Percentiles rank a stretch among this genome's conserved stretches.
phyloP scores from a whole-genome alignment of 1,284 basidiomycete genomes.

The Dichomitus squalens region DNA sequence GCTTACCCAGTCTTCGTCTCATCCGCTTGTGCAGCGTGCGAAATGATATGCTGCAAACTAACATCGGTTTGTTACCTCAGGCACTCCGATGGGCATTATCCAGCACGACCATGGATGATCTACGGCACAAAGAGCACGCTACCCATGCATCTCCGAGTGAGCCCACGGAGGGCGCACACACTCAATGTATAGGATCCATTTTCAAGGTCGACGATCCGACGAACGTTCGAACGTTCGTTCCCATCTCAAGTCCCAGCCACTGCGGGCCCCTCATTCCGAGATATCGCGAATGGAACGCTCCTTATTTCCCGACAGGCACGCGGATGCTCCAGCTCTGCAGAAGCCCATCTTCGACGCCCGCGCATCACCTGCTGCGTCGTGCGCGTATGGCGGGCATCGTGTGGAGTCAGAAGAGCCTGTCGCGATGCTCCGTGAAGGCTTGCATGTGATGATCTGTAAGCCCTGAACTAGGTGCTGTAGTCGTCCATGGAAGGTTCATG shows the following conservation, averaged over 20 bases:
- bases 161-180: not conserved
- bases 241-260: not conserved
- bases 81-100: not conserved
- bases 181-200: not conserved
- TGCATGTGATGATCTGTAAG: constrained; percentile 8
- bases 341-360: constrained; percentile 1
- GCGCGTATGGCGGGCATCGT: not conserved
- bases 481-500: constrained; percentile 14
- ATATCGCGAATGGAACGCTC: not conserved
- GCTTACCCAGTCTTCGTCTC: not conserved
- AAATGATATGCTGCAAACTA: not conserved
- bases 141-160: not conserved
- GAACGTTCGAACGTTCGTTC: constrained; percentile 19
- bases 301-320: constrained; percentile 1
- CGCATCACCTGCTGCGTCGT: constrained; percentile 4
- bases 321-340: constrained; percentile 1
- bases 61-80: constrained; percentile 13
- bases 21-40: constrained; percentile 5
- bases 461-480: not conserved
- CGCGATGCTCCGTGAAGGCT: constrained; percentile 5
- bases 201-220: constrained; percentile 18
- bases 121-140: constrained; percentile 3
- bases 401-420: constrained; percentile 4
- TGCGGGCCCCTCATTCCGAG: constrained; percentile 14
- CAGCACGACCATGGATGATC: constrained; percentile 6